phyloP scores from a whole-genome alignment of 2,329 filamentous ascomycete genomes.

The Aspergillus novofumigatus region DNA sequence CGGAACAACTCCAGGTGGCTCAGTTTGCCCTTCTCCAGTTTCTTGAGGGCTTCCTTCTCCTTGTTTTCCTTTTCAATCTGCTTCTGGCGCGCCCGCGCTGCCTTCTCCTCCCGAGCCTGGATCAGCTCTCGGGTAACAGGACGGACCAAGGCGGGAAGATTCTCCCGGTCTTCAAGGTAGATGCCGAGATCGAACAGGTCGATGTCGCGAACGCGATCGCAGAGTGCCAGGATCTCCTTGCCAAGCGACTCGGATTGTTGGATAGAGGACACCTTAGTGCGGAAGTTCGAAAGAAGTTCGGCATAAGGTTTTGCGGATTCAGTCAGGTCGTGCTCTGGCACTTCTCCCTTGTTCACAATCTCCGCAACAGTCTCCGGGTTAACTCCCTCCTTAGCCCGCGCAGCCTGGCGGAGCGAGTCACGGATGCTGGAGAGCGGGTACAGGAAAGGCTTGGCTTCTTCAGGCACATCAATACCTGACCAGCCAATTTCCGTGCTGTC shows the following conservation, averaged over 20 bases:
- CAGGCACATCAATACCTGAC: slow-evolving; percentile 61
- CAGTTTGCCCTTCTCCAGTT: slow-evolving; percentile 54
- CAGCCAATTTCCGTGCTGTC: slow-evolving; percentile 53
- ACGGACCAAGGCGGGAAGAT: slow-evolving; percentile 67
- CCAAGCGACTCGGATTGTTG: slow-evolving; percentile 51
- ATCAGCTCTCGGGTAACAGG: slow-evolving; percentile 59
- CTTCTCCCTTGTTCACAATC: slow-evolving; percentile 30
- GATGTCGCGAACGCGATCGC: slow-evolving; percentile 74
- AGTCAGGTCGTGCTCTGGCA: slow-evolving; percentile 16
- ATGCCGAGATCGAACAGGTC: slow-evolving; percentile 79
- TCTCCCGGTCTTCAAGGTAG: slow-evolving; percentile 77
- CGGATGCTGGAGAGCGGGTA: slow-evolving; percentile 55
- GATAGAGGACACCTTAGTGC: slow-evolving; percentile 35
- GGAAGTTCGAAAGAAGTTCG: slow-evolving; percentile 43
- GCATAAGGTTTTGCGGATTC: slow-evolving; percentile 43
- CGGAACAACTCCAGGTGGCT: slow-evolving; percentile 57
- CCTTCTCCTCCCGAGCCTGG: slow-evolving; percentile 52
- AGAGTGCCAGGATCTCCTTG: slow-evolving; percentile 70
- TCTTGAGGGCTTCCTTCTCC: slow-evolving; percentile 37
- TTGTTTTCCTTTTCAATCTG: slow-evolving; percentile 47
- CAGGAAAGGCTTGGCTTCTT: slow-evolving; percentile 57
- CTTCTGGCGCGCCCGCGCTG: slow-evolving; percentile 45
- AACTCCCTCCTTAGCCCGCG: slow-evolving; percentile 47
- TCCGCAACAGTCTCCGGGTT: slow-evolving; percentile 35
- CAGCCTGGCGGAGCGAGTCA: slow-evolving; percentile 55